These are phyloP conservation scores for Bryoglossum gracile DNA, from an alignment of 495 filamentous ascomycete genomes.

Conservation along the genomic window DNA sequence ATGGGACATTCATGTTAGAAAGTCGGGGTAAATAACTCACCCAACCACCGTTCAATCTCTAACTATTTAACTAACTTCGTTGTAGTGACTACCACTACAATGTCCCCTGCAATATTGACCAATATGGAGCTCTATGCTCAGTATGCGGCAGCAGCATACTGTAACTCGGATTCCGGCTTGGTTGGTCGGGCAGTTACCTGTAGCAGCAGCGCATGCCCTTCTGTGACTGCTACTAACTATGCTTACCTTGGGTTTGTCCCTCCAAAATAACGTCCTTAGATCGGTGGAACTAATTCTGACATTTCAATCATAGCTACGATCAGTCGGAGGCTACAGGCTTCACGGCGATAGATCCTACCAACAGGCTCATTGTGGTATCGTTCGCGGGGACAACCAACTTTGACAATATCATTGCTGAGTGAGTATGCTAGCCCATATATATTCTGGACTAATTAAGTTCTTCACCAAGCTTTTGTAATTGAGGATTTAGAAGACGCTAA, in stretches of 20 bases:
- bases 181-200: slow-evolving; percentile 49
- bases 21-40: background rate
- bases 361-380: slow-evolving; percentile 54
- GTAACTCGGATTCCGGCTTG: slow-evolving; percentile 32
- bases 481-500: no score
- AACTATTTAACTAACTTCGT: background rate
- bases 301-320: slow-evolving; percentile 28
- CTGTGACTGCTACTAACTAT: slow-evolving; percentile 42
- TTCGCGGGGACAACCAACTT: slow-evolving; percentile 60
- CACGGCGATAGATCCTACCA: slow-evolving; percentile 57
- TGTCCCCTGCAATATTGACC: slow-evolving; percentile 33
- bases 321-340: slow-evolving; percentile 60
- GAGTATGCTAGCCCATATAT: background rate
- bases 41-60: no score
- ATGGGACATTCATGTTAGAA: slow-evolving; percentile 2
- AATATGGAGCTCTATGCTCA: slow-evolving; percentile 61
- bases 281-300: background rate
- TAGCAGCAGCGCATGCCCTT: slow-evolving; percentile 44
- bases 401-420: slow-evolving; percentile 51
- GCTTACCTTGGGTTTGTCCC: background rate
- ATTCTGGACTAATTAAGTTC: no score
- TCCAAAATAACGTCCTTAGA: background rate
- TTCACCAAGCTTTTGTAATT: no score
- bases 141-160: slow-evolving; percentile 66
- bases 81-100: slow-evolving; percentile 16